Evolutionary conservation across 495 filamentous ascomycete genomes (phyloP).

Genomic region (Peziza echinospora): DNA sequence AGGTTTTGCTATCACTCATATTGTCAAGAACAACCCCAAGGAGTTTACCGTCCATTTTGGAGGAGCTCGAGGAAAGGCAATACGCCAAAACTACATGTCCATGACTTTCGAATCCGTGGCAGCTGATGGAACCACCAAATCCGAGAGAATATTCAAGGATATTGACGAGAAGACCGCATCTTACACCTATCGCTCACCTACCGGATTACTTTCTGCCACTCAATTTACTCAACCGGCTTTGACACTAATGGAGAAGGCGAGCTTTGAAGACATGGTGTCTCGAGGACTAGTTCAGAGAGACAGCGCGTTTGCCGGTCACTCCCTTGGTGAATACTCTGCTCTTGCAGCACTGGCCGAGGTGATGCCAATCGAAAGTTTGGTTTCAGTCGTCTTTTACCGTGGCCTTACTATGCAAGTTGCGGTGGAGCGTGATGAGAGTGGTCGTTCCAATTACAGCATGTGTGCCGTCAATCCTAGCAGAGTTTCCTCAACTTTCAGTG

Average conservation of each 20-base stretch:
- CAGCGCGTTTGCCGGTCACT: slow-evolving; percentile 94
- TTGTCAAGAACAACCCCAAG: slow-evolving; percentile 98
- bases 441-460: slow-evolving; percentile 95
- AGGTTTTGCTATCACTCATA: slow-evolving; percentile 92
- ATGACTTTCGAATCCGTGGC: slow-evolving; percentile 98
- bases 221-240: slow-evolving; percentile 97
- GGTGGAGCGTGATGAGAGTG: slow-evolving; percentile 80
- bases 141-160: slow-evolving; percentile 98
- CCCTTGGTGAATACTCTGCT: slow-evolving; percentile 92
- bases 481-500: slow-evolving; percentile 69
- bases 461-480: slow-evolving; percentile 94
- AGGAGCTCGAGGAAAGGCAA: slow-evolving; percentile 86
- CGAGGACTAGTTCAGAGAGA: slow-evolving; percentile 91
- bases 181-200: slow-evolving; percentile 92
- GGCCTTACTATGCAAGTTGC: slow-evolving; percentile 98
- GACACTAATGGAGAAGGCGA: slow-evolving; percentile 98
- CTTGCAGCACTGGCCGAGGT: slow-evolving; percentile 92
- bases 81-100: slow-evolving; percentile 96
- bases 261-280: slow-evolving; percentile 94
- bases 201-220: slow-evolving; percentile 85
- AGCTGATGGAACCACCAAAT: slow-evolving; percentile 76
- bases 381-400: slow-evolving; percentile 97
- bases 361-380: slow-evolving; percentile 95
- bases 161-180: slow-evolving; percentile 76
- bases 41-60: slow-evolving; percentile 98